Conservation (phyloP, 164 flowering plant genomes). For the Annona cherimola region DNA sequence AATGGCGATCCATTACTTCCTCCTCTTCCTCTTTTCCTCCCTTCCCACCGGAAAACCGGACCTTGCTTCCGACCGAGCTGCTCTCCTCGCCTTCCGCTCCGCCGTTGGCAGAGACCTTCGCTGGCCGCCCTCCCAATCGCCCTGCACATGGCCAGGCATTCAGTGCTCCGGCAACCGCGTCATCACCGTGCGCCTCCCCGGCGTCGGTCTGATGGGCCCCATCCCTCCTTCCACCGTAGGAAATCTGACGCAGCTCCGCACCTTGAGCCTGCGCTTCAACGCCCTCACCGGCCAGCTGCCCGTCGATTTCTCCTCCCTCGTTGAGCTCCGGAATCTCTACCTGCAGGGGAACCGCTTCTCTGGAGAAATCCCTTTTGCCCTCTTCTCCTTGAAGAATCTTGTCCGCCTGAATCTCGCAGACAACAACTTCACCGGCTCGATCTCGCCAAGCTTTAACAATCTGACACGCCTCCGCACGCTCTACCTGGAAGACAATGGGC, state of each 20-base stretch:
- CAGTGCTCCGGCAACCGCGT: slow-evolving; percentile 47
- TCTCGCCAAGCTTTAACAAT: slow-evolving; percentile 42
- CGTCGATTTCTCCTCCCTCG: slow-evolving; percentile 44
- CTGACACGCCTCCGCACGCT: slow-evolving; percentile 51
- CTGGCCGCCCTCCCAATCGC: slow-evolving; percentile 44
- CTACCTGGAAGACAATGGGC: slow-evolving; percentile 40
- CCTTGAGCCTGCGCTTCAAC: slow-evolving; percentile 68
- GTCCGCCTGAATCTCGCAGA: slow-evolving; percentile 59
- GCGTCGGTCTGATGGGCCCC: slow-evolving; percentile 44
- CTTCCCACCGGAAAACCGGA: slow-evolving; percentile 30
- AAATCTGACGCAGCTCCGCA: slow-evolving; percentile 49
- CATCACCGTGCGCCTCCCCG: slow-evolving; percentile 61
- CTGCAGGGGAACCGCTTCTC: slow-evolving; percentile 61
- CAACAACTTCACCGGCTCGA: slow-evolving; percentile 62
- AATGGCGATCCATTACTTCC: slow-evolving; percentile 13
- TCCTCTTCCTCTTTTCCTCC: slow-evolving; percentile 14
- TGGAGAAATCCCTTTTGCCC: slow-evolving; percentile 53
- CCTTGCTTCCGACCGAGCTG: slow-evolving; percentile 43
- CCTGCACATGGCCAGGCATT: slow-evolving; percentile 66
- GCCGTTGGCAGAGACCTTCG: slow-evolving; percentile 48
- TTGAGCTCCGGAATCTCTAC: slow-evolving; percentile 49
- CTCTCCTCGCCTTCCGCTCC: slow-evolving; percentile 56
- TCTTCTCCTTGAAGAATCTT: slow-evolving; percentile 38
- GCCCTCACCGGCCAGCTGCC: slow-evolving; percentile 60
- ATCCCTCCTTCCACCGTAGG: slow-evolving; percentile 50